Evolutionary conservation across 164 flowering plant genomes (phyloP).

Genomic region (Umbilicus rupestris): DNA sequence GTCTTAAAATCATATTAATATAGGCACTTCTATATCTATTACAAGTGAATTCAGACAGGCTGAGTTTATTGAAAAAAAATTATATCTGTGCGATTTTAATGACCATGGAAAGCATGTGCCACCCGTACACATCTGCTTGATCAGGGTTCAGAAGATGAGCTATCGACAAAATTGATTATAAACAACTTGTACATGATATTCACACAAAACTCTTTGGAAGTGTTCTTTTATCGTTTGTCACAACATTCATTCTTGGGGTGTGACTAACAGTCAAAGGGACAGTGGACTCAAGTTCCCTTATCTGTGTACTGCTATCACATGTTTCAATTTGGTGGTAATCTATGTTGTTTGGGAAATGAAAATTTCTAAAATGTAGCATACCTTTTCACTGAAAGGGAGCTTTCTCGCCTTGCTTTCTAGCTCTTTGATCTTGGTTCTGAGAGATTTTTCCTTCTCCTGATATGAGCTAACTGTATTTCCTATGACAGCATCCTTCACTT

Average conservation of each 20-base stretch:
- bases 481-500: conserved; percentile 10
- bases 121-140: too few species aligned
- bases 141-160: too few species aligned
- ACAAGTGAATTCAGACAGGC: not conserved
- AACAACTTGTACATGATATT: too few species aligned
- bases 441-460: conserved; percentile 11
- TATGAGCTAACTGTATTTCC: conserved; percentile 4
- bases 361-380: not conserved
- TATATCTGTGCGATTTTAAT: too few species aligned
- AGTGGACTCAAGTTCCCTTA: not conserved
- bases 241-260: too few species aligned
- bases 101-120: too few species aligned
- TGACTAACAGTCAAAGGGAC: not conserved
- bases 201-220: too few species aligned
- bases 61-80: not conserved
- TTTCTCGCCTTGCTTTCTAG: conserved; percentile 7
- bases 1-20: not conserved
- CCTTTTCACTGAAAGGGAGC: conserved; percentile 10
- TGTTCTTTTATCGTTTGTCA: too few species aligned
- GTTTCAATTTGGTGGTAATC: not conserved
- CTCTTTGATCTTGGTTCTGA: conserved; percentile 5
- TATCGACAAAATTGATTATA: too few species aligned
- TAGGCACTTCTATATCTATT: not conserved
- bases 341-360: not conserved
- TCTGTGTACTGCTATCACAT: not conserved